A percentile compares a stretch with the other conserved stretches of the same genome.
Conservation (phyloP, 495 filamentous ascomycete genomes). For the Cudoniella acicularis region DNA sequence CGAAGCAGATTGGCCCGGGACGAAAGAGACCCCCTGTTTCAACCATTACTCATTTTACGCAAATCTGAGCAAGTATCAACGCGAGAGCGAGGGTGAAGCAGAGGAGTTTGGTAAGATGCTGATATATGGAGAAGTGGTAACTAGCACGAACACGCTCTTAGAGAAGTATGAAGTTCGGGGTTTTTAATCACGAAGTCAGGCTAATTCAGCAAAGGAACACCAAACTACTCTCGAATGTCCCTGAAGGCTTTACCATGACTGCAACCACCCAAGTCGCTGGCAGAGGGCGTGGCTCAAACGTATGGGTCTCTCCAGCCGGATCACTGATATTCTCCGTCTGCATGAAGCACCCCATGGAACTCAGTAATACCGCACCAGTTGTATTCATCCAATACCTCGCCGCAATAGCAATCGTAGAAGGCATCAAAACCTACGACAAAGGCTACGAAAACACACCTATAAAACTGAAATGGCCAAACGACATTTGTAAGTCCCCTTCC, state of each 20-base stretch:
- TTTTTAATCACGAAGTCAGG: constrained; percentile 25
- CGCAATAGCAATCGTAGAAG: constrained; percentile 84
- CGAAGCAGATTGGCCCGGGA: constrained; percentile 62
- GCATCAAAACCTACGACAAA: constrained; percentile 72
- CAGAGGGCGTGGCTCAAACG: constrained; percentile 86
- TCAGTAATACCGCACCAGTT: constrained; percentile 72
- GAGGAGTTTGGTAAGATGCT: constrained; percentile 70
- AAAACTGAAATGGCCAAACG: constrained; percentile 96
- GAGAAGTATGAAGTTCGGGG: constrained; percentile 62
- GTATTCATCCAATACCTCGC: constrained; percentile 94
- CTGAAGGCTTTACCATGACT: constrained; percentile 79
- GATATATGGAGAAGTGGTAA: constrained; percentile 89
- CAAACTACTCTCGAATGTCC: constrained; percentile 68
- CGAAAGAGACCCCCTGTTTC: constrained; percentile 81
- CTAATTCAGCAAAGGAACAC: constrained; percentile 57
- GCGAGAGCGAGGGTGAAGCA: constrained; percentile 47
- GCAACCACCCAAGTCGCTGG: constrained; percentile 91
- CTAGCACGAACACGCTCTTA: constrained; percentile 90
- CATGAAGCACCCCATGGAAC: constrained; percentile 71
- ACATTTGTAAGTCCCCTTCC: constrained; percentile 57
- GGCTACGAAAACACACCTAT: constrained; percentile 74
- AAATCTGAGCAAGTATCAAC: constrained; percentile 64
- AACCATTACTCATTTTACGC: constrained; percentile 78
- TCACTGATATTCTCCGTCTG: constrained; percentile 83
- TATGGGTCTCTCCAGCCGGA: constrained; percentile 91